Evolutionary conservation across 2,329 filamentous ascomycete species (phyloP), one percentile per base, ranked within the genome.

Genomic region (Colletotrichum nymphaeae): DNA sequence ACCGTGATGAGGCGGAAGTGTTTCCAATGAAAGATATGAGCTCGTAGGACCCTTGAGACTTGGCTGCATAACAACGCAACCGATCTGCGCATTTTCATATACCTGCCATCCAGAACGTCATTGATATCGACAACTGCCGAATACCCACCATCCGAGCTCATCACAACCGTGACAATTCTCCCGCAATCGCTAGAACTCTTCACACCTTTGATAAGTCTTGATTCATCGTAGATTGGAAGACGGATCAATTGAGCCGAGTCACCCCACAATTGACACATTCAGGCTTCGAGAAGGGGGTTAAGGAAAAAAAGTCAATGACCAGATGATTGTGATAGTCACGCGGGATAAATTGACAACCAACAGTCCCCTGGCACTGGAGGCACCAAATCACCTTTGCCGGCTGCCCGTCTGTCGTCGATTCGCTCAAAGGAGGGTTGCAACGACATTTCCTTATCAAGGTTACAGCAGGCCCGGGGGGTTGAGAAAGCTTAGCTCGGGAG

Each of bases 401-500:
- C 37, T 42, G 16, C 37, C 16, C 37, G 37, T 7, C 9, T 42
- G 35, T 19, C 58, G 14, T 42, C 24, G 12, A 22, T 16, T 8
- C n/a, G 46, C 6, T 37, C 26, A 16, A 3, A 26, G 4, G 11
- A 35, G 30, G 52, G 64, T 37, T 69, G n/a, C 63, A 67, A 35
- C 5, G 19, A 22, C 32, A 19, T 46, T 19, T 19, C 22, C 64
- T 63, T 58, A 42, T 63, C 52, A 52, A 6, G n/a, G 28, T 72
- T 37, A 24, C 37, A 59, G 12, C 69, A 32, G 12, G 4, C 28
- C 24, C 49, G 32, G 28, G 65, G 42, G 30, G 9, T 32, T 28
- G 28, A 22, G 14, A 53, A 69, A 69, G 58, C 58, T 59, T 69
- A 53, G 58, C 24, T 42, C 52, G 37, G 35, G 63, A 62, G 22